phyloP scores from a whole-genome alignment of 2,329 filamentous ascomycete genomes.

The Fusarium begoniae region DNA sequence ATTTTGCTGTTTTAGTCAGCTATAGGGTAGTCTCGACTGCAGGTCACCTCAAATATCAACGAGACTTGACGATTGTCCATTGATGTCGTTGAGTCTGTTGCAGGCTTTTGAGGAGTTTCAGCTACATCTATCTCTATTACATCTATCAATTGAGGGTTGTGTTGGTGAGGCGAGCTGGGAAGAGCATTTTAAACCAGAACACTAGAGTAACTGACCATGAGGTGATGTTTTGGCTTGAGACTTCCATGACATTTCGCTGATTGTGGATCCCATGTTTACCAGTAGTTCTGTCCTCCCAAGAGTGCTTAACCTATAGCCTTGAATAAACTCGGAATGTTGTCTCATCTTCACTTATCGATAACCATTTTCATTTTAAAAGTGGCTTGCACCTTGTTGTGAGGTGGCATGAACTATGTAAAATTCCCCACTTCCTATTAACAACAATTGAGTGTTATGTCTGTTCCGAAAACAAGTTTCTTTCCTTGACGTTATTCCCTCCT shows the following conservation, averaged over 20 bases:
- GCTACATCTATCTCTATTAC: accelerated
- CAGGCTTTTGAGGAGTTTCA: too few species aligned
- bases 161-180: accelerated
- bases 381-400: not conserved
- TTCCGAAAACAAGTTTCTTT: not conserved
- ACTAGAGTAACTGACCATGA: accelerated
- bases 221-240: accelerated
- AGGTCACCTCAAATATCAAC: not conserved
- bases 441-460: not conserved
- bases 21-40: not conserved
- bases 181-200: accelerated
- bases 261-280: too few species aligned
- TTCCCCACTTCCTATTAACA: not conserved
- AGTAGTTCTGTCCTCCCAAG: accelerated
- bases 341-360: not conserved
- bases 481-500: not conserved
- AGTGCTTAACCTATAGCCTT: not conserved
- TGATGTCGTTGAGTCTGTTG: not conserved
- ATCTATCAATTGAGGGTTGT: accelerated
- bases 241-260: too few species aligned
- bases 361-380: not conserved
- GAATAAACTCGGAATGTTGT: accelerated
- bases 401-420: not conserved
- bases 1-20: not conserved
- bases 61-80: not conserved